Evolutionary conservation across 306 rosid species (phyloP).

Genomic region (Dalbergia cochinchinensis): DNA sequence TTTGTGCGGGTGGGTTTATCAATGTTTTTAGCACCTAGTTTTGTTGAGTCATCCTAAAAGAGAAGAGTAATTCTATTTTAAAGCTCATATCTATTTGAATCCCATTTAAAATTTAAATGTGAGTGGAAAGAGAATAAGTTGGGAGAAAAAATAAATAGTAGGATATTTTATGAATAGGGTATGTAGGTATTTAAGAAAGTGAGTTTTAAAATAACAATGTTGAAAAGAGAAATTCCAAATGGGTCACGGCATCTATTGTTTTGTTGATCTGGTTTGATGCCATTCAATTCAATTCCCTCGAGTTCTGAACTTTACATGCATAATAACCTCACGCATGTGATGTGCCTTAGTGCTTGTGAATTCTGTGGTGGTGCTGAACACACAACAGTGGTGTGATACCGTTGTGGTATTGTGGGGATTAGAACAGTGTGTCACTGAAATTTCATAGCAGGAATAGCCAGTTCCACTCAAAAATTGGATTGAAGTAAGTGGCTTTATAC

Average conservation of each 20-base stretch:
- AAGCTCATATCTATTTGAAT: no score
- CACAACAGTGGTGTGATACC: background rate
- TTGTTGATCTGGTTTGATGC: background rate
- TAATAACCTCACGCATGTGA: constrained; percentile 6
- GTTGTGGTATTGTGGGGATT: background rate
- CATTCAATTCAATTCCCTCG: background rate
- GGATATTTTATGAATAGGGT: no score
- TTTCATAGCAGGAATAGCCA: constrained; percentile 17
- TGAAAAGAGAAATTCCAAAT: background rate
- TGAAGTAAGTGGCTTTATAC: no score
- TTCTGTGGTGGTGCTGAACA: background rate
- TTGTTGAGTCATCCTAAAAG: background rate
- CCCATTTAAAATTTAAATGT: no score
- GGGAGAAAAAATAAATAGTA: no score
- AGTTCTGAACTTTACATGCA: background rate
- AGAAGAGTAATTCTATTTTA: no score
- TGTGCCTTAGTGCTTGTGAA: background rate
- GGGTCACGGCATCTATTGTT: constrained; percentile 17
- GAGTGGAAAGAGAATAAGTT: no score
- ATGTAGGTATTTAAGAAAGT: no score
- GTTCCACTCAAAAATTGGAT: no score
- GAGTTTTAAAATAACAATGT: no score
- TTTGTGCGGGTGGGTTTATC: no score
- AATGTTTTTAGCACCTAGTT: background rate
- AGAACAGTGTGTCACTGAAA: background rate